These are phyloP conservation scores for Acer negundo DNA, from an alignment of 345 rosid species.

Conservation along the genomic window DNA sequence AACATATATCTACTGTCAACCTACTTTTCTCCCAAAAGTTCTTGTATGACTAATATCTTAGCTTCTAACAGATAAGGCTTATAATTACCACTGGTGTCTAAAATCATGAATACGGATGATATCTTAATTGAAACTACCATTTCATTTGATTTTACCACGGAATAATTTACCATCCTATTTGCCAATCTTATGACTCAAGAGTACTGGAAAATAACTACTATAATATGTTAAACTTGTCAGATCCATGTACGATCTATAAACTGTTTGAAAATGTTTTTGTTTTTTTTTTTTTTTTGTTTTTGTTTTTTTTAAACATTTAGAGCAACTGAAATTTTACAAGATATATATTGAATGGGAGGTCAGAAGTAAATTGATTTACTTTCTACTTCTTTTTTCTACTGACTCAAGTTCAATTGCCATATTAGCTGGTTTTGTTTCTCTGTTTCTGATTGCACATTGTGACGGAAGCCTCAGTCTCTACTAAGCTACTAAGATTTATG, in stretches of 20 bases:
- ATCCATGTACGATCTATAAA: too few relatives aligned
- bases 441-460: slow-evolving; percentile 7
- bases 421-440: neutral
- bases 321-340: too few relatives aligned
- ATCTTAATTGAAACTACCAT: neutral
- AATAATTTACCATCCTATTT: neutral
- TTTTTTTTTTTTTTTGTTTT: too few relatives aligned
- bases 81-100: neutral
- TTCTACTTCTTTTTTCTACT: neutral
- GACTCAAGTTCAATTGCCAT: neutral
- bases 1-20: neutral
- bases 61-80: neutral
- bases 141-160: neutral
- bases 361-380: neutral
- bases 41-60: neutral
- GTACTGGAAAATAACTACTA: too few relatives aligned
- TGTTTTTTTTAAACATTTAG: too few relatives aligned
- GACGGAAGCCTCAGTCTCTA: neutral
- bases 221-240: too few relatives aligned
- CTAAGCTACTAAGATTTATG: neutral
- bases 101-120: neutral
- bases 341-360: too few relatives aligned
- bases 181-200: neutral
- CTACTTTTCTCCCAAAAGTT: neutral
- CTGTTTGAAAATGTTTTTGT: too few relatives aligned